A percentile compares a stretch with the other conserved stretches of the same genome.
Conservation (phyloP, 805 yeast species). For the Candida xyloterini region DNA sequence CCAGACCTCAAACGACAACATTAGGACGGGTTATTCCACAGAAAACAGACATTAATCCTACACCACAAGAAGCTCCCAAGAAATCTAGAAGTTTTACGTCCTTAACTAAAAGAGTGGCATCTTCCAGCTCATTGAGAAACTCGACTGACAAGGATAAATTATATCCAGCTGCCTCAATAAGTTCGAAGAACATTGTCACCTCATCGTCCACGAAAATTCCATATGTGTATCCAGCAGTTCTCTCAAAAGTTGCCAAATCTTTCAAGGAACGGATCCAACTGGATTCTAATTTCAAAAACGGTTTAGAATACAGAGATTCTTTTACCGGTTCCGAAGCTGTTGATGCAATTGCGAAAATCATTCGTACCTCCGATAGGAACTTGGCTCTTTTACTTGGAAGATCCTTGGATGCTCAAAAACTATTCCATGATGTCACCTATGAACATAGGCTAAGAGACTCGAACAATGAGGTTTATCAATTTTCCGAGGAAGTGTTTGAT, state of each 20-base stretch:
- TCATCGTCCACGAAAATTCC: conserved; percentile 51
- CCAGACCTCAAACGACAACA: conserved; percentile 37
- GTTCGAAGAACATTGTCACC: conserved; percentile 47
- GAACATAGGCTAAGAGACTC: conserved; percentile 92
- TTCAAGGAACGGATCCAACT: conserved; percentile 68
- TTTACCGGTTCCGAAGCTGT: conserved; percentile 95
- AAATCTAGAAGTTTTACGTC: conserved; percentile 49
- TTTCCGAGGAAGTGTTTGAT: conserved; percentile 50
- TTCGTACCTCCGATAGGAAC: conserved; percentile 87
- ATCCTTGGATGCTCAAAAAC: conserved; percentile 88
- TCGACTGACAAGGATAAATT: conserved; percentile 32
- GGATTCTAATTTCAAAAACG: conserved; percentile 84
- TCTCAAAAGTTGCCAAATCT: conserved; percentile 78
- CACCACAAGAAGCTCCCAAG: conserved; percentile 32
- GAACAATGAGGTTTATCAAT: conserved; percentile 80
- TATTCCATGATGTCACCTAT: conserved; percentile 93
- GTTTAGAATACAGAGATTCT: conserved; percentile 86
- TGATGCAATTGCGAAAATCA: conserved; percentile 79
- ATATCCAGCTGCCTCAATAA: conserved; percentile 27
- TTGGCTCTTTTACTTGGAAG: conserved; percentile 86
- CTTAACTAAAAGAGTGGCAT: conserved; percentile 37
- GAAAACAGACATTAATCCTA: conserved; percentile 36
- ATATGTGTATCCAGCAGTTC: conserved; percentile 81
- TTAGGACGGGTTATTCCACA: conserved; percentile 47
- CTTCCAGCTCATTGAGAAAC: conserved; percentile 30